Percentiles rank a stretch among this genome's conserved stretches.
phyloP scores from a whole-genome alignment of 2,329 filamentous ascomycete genomes.

The Verticillium dahliae region DNA sequence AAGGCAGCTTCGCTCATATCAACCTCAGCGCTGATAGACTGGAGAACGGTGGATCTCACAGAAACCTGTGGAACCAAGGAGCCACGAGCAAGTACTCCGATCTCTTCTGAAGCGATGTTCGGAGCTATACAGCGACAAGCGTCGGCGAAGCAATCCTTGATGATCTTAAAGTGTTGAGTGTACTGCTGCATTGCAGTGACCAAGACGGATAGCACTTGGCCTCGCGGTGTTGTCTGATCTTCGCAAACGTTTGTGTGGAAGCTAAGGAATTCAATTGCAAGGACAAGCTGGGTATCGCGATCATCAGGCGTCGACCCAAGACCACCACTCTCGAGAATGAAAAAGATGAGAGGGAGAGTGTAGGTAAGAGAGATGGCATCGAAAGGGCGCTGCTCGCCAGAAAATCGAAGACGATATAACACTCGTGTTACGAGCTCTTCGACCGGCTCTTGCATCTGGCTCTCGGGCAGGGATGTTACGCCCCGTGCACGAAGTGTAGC shows the following conservation, averaged over 20 bases:
- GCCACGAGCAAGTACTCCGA: slow-evolving; percentile 69
- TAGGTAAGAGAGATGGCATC: slow-evolving; percentile 85
- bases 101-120: slow-evolving; percentile 69
- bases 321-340: slow-evolving; percentile 73
- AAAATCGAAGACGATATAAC: slow-evolving; percentile 82
- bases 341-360: slow-evolving; percentile 72
- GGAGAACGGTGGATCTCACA: slow-evolving; percentile 78
- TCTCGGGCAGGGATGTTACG: slow-evolving; percentile 63
- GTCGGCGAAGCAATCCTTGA: slow-evolving; percentile 88
- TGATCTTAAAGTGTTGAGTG: slow-evolving; percentile 86
- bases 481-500: slow-evolving; percentile 77
- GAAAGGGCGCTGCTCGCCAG: slow-evolving; percentile 89
- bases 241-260: slow-evolving; percentile 80
- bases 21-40: slow-evolving; percentile 85
- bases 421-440: slow-evolving; percentile 81
- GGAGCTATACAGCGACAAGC: slow-evolving; percentile 77
- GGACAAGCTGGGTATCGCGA: slow-evolving; percentile 79
- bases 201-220: slow-evolving; percentile 63
- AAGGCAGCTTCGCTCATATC: slow-evolving; percentile 84
- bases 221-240: slow-evolving; percentile 69
- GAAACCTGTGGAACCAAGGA: slow-evolving; percentile 71
- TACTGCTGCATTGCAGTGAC: slow-evolving; percentile 82
- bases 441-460: slow-evolving; percentile 72
- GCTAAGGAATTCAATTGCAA: slow-evolving; percentile 81
- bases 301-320: slow-evolving; percentile 69